Evolutionary conservation across 495 filamentous ascomycete genomes (phyloP).

Genomic region (Pyrenula aspistea): DNA sequence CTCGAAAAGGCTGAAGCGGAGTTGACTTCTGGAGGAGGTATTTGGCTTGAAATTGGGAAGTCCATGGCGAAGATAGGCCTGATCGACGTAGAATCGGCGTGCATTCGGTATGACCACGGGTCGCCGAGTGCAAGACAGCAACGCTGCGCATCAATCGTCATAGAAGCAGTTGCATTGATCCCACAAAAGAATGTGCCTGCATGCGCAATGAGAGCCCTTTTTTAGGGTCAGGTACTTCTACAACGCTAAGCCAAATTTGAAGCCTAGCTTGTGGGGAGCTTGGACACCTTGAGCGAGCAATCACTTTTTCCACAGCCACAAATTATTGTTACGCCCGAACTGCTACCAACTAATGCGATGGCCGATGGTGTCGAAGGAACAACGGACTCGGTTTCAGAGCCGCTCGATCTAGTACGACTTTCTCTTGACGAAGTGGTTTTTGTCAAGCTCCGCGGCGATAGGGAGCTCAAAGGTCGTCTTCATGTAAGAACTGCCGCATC

Average conservation of each 20-base stretch:
- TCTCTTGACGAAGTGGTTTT: constrained; percentile 92
- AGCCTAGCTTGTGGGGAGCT: too few species aligned
- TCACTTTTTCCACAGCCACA: too few species aligned
- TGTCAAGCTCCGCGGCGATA: constrained; percentile 89
- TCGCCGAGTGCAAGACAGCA: too few species aligned
- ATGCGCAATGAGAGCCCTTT: too few species aligned
- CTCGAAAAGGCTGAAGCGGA: neutral
- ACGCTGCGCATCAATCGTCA: neutral
- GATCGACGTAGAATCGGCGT: too few species aligned
- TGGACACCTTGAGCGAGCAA: too few species aligned
- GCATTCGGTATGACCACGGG: too few species aligned
- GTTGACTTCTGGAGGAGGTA: neutral
- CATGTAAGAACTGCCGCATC: constrained; percentile 49
- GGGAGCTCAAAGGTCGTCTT: constrained; percentile 86
- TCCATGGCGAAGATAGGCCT: neutral
- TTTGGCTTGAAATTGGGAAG: neutral
- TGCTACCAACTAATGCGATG: constrained; percentile 32
- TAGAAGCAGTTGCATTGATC: too few species aligned
- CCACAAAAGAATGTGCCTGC: too few species aligned
- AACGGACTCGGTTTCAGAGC: constrained; percentile 59
- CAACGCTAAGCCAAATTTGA: too few species aligned
- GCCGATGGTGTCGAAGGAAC: constrained; percentile 59
- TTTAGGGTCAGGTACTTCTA: too few species aligned
- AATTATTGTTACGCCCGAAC: too few species aligned
- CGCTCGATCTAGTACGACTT: constrained; percentile 87